Percentiles rank a stretch among this genome's conserved stretches.
Evolutionary conservation across 306 rosid species (phyloP).

Genomic region (Vigna mungo): DNA sequence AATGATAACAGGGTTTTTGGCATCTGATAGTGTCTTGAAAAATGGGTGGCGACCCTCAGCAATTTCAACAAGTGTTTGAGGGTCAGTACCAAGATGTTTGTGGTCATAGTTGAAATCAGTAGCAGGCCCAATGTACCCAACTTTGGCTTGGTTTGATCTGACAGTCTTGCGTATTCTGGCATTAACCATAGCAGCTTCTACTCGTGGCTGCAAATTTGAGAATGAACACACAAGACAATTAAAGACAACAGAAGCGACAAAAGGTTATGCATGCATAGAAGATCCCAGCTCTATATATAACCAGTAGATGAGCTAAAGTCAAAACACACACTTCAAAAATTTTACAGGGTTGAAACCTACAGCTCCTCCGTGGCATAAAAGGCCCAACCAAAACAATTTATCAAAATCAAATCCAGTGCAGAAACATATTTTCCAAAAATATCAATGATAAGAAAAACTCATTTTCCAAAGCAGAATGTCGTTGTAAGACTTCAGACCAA

Average conservation of each 20-base stretch:
- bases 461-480: not conserved
- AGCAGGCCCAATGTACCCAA: constrained; percentile 87
- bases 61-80: constrained; percentile 83
- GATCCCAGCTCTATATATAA: not conserved
- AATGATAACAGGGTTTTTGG: constrained; percentile 87
- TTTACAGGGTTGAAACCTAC: not conserved
- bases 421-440: constrained; percentile 15
- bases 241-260: constrained; percentile 35
- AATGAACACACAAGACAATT: constrained; percentile 40
- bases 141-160: constrained; percentile 75
- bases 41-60: constrained; percentile 88
- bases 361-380: constrained; percentile 6
- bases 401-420: constrained; percentile 20
- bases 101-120: constrained; percentile 83
- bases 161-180: constrained; percentile 95
- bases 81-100: constrained; percentile 87
- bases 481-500: not conserved
- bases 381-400: constrained; percentile 20
- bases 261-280: constrained; percentile 30
- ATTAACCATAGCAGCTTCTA: constrained; percentile 98
- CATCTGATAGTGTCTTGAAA: constrained; percentile 62
- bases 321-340: constrained; percentile 8
- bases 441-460: not conserved
- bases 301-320: constrained; percentile 10
- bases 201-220: constrained; percentile 80